phyloP scores from a whole-genome alignment of 192 early-diverging fungal genomes.

The Podila epicladia region DNA sequence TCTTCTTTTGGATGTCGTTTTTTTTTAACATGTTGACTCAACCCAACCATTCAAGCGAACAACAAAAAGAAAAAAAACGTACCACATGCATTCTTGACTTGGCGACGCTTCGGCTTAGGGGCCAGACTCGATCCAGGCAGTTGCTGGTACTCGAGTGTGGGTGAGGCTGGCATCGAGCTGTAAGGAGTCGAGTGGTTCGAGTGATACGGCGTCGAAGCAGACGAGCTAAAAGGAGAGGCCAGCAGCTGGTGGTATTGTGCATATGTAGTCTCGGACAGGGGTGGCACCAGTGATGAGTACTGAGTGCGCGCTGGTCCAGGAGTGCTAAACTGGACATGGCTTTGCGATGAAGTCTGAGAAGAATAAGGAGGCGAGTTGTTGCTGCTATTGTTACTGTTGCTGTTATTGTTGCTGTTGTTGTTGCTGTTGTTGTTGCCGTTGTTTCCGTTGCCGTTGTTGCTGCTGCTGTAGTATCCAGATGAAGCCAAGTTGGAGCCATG shows the following conservation, averaged over 20 bases:
- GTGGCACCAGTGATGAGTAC: constrained; percentile 40
- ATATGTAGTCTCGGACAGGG: constrained; percentile 31
- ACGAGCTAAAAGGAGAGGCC: constrained; percentile 41
- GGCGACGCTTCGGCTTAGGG: constrained; percentile 69
- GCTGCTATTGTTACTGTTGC: constrained; percentile 10
- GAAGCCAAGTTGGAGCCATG: background rate
- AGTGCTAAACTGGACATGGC: constrained; percentile 26
- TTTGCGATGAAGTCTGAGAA: background rate
- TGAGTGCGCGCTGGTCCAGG: constrained; percentile 38
- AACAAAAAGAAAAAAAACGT: constrained; percentile 23
- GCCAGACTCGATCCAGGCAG: constrained; percentile 7
- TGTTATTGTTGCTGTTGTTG: constrained; percentile 12
- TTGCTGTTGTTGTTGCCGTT: constrained; percentile 22
- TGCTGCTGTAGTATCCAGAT: constrained; percentile 2
- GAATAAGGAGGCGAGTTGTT: constrained; percentile 7
- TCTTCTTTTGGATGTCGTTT: too few relatives aligned
- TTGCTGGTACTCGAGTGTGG: constrained; percentile 35
- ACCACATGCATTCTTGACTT: constrained; percentile 95
- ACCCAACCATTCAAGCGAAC: background rate
- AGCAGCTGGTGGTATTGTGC: constrained; percentile 45
- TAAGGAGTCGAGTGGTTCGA: constrained; percentile 52
- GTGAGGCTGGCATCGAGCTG: constrained; percentile 48
- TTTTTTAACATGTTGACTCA: background rate
- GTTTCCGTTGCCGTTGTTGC: constrained; percentile 1
- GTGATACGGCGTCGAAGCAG: constrained; percentile 40